Conservation (phyloP, 129 eudicot genomes). For the Arctium minus region DNA sequence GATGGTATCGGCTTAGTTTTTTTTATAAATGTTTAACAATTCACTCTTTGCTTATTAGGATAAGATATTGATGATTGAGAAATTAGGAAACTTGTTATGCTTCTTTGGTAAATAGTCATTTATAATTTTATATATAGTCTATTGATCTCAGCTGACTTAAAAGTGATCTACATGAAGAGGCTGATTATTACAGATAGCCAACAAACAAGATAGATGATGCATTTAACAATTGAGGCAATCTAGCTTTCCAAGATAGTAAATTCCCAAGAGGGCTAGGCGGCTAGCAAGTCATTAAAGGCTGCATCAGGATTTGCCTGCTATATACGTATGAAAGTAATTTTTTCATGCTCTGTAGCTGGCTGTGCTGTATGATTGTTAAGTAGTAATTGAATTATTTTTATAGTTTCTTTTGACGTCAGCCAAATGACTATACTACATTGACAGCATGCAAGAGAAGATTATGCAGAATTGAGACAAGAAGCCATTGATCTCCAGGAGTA, state of each 20-base stretch:
- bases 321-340: background rate
- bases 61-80: background rate
- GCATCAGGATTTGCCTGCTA: background rate
- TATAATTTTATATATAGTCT: background rate
- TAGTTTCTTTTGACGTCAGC: conserved; percentile 1
- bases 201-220: background rate
- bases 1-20: background rate
- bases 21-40: background rate
- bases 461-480: conserved; percentile 83
- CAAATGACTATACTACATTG: conserved; percentile 22
- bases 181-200: conserved; percentile 1
- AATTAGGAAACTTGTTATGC: background rate
- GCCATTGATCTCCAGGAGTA: conserved; percentile 89
- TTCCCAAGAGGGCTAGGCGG: background rate
- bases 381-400: background rate
- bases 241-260: conserved; percentile 9
- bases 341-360: conserved; percentile 6
- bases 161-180: background rate
- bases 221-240: background rate
- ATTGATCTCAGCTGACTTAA: background rate
- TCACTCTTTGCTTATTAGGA: background rate
- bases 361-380: conserved; percentile 11
- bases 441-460: conserved; percentile 94
- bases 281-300: background rate
- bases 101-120: background rate